Evolutionary conservation across 495 filamentous ascomycete species (phyloP).

Genomic region (Aspergillus panamensis): DNA sequence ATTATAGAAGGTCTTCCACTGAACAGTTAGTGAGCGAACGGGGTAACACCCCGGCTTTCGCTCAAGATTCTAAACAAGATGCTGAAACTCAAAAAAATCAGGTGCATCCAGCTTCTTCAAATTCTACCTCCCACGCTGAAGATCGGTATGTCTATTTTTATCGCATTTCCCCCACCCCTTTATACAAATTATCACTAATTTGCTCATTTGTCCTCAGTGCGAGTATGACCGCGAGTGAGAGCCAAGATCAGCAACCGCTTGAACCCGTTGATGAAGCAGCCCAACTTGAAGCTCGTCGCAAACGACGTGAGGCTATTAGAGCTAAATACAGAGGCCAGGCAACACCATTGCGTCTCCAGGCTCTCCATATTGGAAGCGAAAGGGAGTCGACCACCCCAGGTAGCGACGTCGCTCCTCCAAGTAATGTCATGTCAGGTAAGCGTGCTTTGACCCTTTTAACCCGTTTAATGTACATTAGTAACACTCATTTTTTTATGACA

Average conservation of each 20-base stretch:
- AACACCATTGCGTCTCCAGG: constrained; percentile 73
- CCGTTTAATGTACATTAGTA: not conserved
- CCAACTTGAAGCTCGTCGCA: constrained; percentile 81
- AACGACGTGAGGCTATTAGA: constrained; percentile 81
- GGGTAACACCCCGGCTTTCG: constrained; percentile 51
- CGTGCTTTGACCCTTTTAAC: not conserved
- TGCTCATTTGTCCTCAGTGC: constrained; percentile 13
- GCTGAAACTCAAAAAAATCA: constrained; percentile 66
- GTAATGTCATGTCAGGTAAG: constrained; percentile 31
- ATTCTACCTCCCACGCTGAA: constrained; percentile 21
- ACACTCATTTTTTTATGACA: not conserved
- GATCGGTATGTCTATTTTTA: constrained; percentile 41
- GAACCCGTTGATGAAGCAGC: constrained; percentile 70
- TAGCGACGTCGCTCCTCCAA: constrained; percentile 34
- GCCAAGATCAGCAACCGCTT: constrained; percentile 30
- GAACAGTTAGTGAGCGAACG: constrained; percentile 69
- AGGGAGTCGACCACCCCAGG: constrained; percentile 53
- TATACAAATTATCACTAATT: not conserved
- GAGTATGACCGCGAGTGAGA: constrained; percentile 16
- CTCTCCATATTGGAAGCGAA: constrained; percentile 60
- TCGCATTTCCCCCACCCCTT: not conserved
- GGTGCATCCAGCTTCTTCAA: constrained; percentile 47
- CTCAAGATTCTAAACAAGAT: constrained; percentile 55
- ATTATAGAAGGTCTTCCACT: constrained; percentile 37
- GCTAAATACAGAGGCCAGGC: constrained; percentile 73